These are phyloP conservation scores for Mediolabrus comicus DNA, from an alignment of 108 stramenopile genomes.

Conservation along the genomic window DNA sequence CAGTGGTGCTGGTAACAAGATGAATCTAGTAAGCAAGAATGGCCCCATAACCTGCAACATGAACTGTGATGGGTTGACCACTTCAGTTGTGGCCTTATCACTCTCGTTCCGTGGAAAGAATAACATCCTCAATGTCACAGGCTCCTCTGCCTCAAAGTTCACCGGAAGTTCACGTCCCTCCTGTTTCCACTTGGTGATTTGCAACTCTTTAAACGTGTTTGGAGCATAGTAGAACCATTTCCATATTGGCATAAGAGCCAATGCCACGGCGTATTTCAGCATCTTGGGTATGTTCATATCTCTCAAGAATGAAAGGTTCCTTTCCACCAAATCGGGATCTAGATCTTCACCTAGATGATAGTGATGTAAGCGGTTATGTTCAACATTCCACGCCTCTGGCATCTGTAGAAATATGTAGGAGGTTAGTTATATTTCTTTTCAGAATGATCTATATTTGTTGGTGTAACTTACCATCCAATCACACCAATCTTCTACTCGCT, in stretches of 20 bases:
- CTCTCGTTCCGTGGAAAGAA: constrained; percentile 27
- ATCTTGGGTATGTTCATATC: constrained; percentile 32
- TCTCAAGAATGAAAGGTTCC: constrained; percentile 51
- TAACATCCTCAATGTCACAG: constrained; percentile 40
- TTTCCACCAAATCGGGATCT: constrained; percentile 72
- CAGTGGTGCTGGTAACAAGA: constrained; percentile 57
- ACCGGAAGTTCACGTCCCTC: constrained; percentile 38
- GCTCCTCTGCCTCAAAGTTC: constrained; percentile 29
- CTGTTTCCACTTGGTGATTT: constrained; percentile 37
- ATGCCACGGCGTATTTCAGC: constrained; percentile 49
- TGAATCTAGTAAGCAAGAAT: constrained; percentile 58
- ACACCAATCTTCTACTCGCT: constrained; percentile 68
- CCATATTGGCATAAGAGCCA: constrained; percentile 52
- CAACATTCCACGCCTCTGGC: constrained; percentile 82
- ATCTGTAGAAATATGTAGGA: no score
- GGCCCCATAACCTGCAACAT: constrained; percentile 51
- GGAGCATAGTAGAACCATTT: constrained; percentile 76
- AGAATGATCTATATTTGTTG: no score
- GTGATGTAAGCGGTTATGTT: constrained; percentile 74
- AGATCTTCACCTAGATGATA: constrained; percentile 60
- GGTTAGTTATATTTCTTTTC: no score
- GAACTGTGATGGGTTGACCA: constrained; percentile 38
- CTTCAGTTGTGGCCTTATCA: constrained; percentile 12
- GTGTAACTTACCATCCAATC: no score
- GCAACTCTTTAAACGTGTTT: constrained; percentile 75